Percentiles rank a stretch among this genome's conserved stretches.
These are phyloP conservation scores for Cercophora sp. DNA, from an alignment of 495 filamentous ascomycete genomes.

Conservation along the genomic window DNA sequence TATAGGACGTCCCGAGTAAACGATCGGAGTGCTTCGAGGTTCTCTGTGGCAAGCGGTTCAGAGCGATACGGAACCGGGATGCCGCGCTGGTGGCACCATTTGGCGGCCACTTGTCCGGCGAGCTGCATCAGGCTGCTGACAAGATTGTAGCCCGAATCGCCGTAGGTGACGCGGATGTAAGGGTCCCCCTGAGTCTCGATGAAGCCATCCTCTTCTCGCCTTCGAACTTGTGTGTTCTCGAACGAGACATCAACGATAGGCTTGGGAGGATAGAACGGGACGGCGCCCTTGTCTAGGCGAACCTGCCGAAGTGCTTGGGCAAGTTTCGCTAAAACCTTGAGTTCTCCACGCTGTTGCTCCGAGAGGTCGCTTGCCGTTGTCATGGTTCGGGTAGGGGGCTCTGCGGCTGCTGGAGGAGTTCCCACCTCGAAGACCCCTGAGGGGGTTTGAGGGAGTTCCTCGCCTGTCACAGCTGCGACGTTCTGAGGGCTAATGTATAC, in stretches of 20 bases:
- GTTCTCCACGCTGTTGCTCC: slow-evolving; percentile 24
- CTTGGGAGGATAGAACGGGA: slow-evolving; percentile 32
- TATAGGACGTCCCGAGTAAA: slow-evolving; percentile 49
- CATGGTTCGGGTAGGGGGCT: slow-evolving; percentile 29
- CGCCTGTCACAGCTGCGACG: slow-evolving; percentile 47
- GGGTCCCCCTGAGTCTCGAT: slow-evolving; percentile 33
- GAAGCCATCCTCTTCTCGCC: slow-evolving; percentile 11
- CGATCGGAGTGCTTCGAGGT: slow-evolving; percentile 33
- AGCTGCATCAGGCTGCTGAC: slow-evolving; percentile 66
- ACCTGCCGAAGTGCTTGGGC: slow-evolving; percentile 30
- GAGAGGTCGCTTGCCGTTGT: slow-evolving; percentile 31
- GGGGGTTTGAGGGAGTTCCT: slow-evolving; percentile 12
- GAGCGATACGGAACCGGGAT: slow-evolving; percentile 79
- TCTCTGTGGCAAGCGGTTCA: slow-evolving; percentile 54
- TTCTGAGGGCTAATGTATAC: slow-evolving; percentile 63
- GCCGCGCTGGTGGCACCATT: slow-evolving; percentile 67
- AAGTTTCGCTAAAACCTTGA: slow-evolving; percentile 33
- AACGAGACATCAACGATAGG: slow-evolving; percentile 32
- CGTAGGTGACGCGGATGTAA: slow-evolving; percentile 36
- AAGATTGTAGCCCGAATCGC: slow-evolving; percentile 20
- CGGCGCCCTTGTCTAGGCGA: slow-evolving; percentile 36
- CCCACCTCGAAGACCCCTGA: slow-evolving; percentile 31
- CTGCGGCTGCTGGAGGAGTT: slow-evolving; percentile 15
- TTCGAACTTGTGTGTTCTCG: slow-evolving; percentile 16
- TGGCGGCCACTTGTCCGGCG: slow-evolving; percentile 66